phyloP scores from a whole-genome alignment of 2,329 filamentous ascomycete genomes.

The Penicillium psychrosexuale region DNA sequence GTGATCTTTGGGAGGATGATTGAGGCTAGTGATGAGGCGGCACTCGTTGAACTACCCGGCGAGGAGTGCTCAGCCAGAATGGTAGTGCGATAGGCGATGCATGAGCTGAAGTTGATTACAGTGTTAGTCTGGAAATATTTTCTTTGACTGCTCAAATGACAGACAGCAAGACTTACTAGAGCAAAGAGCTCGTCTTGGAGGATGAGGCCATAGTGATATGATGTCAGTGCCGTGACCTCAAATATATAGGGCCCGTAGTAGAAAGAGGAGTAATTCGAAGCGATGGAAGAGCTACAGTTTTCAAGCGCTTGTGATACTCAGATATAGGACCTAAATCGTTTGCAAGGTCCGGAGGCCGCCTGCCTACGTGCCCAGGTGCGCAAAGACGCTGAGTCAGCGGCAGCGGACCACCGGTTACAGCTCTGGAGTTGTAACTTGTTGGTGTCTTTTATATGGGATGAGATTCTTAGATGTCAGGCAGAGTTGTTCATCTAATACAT shows the following conservation, averaged over 20 bases:
- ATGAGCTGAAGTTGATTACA: conserved; percentile 60
- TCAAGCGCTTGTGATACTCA: neutral
- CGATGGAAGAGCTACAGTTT: neutral
- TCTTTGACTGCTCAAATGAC: neutral
- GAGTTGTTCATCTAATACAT: too few species aligned
- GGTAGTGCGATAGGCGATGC: conserved; percentile 88
- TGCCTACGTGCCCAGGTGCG: neutral
- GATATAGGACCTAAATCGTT: neutral
- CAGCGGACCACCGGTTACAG: too few species aligned
- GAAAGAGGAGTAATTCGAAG: neutral
- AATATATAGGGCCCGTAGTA: neutral
- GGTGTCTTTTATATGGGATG: too few species aligned
- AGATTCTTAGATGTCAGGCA: too few species aligned
- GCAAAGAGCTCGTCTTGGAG: conserved; percentile 65
- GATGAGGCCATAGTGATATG: conserved; percentile 63
- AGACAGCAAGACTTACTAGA: conserved; percentile 60
- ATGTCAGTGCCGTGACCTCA: neutral
- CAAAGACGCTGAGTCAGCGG: neutral
- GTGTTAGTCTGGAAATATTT: neutral
- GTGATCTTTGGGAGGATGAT: conserved; percentile 93
- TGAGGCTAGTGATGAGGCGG: conserved; percentile 83
- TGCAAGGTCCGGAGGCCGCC: too few species aligned
- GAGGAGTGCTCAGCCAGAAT: conserved; percentile 92
- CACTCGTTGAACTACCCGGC: conserved; percentile 76
- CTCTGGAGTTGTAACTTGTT: too few species aligned